Evolutionary conservation across 306 rosid species (phyloP).

Genomic region (Sicyos baderoa): DNA sequence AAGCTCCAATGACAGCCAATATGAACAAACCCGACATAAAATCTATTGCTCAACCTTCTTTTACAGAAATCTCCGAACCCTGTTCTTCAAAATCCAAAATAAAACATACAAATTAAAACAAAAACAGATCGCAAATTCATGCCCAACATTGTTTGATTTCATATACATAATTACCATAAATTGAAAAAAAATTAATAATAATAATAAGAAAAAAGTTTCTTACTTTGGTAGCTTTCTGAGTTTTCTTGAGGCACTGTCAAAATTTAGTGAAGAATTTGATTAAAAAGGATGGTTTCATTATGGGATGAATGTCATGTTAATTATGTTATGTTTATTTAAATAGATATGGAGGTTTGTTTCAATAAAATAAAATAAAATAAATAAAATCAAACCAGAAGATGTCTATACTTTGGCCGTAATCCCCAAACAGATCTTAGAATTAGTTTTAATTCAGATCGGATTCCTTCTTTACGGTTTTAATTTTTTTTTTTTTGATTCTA

Average conservation of each 20-base stretch:
- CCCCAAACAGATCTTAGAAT: no score
- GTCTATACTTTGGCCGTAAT: no score
- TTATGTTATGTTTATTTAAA: background rate
- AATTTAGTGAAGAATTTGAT: background rate
- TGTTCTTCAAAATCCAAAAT: background rate
- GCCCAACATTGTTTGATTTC: background rate
- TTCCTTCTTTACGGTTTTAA: no score
- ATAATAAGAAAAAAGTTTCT: background rate
- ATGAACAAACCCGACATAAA: constrained; percentile 78
- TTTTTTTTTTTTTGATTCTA: no score
- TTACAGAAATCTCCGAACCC: no score
- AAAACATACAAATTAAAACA: background rate
- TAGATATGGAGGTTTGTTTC: no score
- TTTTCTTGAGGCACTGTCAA: background rate
- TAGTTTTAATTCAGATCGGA: no score
- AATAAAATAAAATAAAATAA: no score
- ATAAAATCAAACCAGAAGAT: no score
- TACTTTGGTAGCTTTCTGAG: background rate
- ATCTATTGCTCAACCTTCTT: background rate
- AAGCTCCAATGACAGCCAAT: constrained; percentile 58
- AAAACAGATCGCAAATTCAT: background rate
- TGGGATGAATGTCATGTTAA: background rate
- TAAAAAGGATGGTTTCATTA: background rate
- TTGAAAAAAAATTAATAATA: background rate
- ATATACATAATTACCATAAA: background rate